These are phyloP conservation scores for Phytophthora meadii DNA, from an alignment of 352 stramenopile genomes.

Conservation along the genomic window DNA sequence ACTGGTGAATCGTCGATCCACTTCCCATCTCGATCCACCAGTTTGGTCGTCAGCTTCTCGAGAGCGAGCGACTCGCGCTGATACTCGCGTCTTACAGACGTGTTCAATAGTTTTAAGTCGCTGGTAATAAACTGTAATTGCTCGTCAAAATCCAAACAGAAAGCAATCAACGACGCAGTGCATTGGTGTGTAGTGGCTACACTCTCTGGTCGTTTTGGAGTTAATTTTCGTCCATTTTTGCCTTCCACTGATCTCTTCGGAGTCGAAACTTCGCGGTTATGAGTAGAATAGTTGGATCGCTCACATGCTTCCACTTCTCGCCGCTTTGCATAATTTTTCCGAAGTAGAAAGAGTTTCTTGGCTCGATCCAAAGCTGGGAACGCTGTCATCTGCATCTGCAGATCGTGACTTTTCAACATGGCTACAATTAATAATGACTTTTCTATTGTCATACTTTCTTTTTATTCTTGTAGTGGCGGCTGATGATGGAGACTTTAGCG, in stretches of 20 bases:
- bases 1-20: background rate
- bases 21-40: constrained; percentile 7
- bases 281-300: too few species aligned
- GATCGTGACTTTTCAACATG: constrained; percentile 23
- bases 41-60: constrained; percentile 26
- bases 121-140: constrained; percentile 24
- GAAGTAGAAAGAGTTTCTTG: too few species aligned
- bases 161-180: constrained; percentile 9
- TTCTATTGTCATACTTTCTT: too few species aligned
- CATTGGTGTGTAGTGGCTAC: background rate
- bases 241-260: too few species aligned
- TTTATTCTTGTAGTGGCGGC: constrained; percentile 3
- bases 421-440: constrained; percentile 7
- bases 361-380: too few species aligned
- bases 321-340: too few species aligned
- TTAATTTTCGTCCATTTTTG: background rate
- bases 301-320: too few species aligned
- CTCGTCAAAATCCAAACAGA: constrained; percentile 36
- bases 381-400: background rate
- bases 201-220: background rate
- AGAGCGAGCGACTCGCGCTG: constrained; percentile 25
- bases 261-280: too few species aligned
- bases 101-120: constrained; percentile 21
- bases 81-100: constrained; percentile 25
- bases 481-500: constrained; percentile 33